Evolutionary conservation across 2,329 filamentous ascomycete species (phyloP).

Genomic region (Hymenoscyphus linearis): DNA sequence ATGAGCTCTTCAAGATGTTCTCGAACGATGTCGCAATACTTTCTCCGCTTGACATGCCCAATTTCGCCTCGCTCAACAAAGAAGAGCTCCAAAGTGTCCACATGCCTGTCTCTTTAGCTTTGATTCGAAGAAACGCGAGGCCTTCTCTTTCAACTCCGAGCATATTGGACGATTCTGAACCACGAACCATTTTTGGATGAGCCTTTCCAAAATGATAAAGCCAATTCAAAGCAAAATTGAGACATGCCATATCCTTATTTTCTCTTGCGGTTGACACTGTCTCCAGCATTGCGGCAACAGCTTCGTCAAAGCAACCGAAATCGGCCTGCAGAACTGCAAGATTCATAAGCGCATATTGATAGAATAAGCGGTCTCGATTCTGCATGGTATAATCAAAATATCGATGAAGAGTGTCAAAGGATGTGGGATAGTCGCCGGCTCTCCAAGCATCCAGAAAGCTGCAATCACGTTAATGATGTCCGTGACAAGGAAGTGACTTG

Average conservation of each 20-base stretch:
- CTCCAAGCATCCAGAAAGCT: conserved; percentile 91
- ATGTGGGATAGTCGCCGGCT: conserved; percentile 81
- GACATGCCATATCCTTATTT: conserved; percentile 83
- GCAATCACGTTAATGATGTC: conserved; percentile 16
- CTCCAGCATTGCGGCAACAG: conserved; percentile 90
- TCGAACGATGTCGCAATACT: conserved; percentile 62
- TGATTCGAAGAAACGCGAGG: conserved; percentile 75
- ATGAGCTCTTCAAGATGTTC: conserved; percentile 74
- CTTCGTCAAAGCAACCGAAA: conserved; percentile 86
- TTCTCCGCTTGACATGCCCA: conserved; percentile 68
- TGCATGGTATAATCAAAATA: conserved; percentile 98
- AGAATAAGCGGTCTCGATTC: conserved; percentile 74
- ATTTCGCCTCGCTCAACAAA: conserved; percentile 77
- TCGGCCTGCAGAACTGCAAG: conserved; percentile 90
- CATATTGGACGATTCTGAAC: conserved; percentile 66
- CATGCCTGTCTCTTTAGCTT: conserved; percentile 81
- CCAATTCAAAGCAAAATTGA: conserved; percentile 96
- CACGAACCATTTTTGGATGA: conserved; percentile 68
- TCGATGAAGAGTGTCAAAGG: conserved; percentile 85
- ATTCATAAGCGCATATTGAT: conserved; percentile 93
- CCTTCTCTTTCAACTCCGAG: conserved; percentile 76
- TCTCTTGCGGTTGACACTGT: conserved; percentile 92
- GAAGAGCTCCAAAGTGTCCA: conserved; percentile 80
- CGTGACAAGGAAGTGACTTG: neutral
- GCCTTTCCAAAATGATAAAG: conserved; percentile 89